Conservation (phyloP, 306 rosid species). For the Echinosophora koreensis region DNA sequence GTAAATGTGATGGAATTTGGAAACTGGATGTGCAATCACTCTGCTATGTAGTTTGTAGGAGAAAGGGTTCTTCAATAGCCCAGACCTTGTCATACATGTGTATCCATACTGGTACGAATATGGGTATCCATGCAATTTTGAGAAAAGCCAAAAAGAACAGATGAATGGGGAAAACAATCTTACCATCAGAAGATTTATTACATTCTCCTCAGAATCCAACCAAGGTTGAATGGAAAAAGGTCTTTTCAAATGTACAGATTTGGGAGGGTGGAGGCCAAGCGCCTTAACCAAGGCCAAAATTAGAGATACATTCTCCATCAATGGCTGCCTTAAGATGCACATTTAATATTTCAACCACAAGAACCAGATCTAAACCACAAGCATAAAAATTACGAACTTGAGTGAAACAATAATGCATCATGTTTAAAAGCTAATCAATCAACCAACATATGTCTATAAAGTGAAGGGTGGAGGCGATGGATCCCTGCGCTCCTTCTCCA, state of each 20-base stretch:
- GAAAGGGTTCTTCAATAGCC: no score
- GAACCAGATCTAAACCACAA: constrained; percentile 11
- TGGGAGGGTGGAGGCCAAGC: constrained; percentile 61
- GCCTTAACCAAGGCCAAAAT: constrained; percentile 40
- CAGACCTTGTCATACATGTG: no score
- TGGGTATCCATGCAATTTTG: background rate
- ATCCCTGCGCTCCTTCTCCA: no score
- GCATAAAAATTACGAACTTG: constrained; percentile 19
- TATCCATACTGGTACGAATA: no score
- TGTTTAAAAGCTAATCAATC: constrained; percentile 25
- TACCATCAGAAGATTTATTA: constrained; percentile 85
- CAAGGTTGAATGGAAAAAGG: constrained; percentile 75
- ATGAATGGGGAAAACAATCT: constrained; percentile 42
- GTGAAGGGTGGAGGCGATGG: background rate
- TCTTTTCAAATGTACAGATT: constrained; percentile 64
- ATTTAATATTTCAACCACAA: constrained; percentile 21
- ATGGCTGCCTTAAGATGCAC: constrained; percentile 17
- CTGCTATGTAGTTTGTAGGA: no score
- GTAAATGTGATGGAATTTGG: no score
- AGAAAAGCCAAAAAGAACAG: background rate
- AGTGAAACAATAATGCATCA: background rate
- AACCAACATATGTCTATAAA: background rate
- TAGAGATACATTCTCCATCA: constrained; percentile 44
- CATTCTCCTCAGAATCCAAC: constrained; percentile 72
- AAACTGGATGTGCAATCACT: no score